These are phyloP conservation scores for Metarhizium rileyi DNA, from an alignment of 2,329 filamentous ascomycete genomes.

Conservation along the genomic window DNA sequence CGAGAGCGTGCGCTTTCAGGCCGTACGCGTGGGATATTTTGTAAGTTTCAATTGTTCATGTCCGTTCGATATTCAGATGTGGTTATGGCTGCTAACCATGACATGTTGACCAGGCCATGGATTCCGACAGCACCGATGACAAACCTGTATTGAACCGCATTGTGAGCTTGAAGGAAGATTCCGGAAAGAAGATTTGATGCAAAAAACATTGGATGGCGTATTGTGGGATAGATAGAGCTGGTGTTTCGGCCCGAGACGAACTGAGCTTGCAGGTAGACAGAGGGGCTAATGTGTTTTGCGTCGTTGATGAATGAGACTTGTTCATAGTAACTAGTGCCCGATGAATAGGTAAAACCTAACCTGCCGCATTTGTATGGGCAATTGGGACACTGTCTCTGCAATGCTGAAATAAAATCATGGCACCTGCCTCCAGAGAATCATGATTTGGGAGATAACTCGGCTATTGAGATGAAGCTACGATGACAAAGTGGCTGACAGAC, in stretches of 20 bases:
- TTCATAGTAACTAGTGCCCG: too few species aligned
- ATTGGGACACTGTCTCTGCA: too few species aligned
- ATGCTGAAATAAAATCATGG: background rate
- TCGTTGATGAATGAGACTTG: too few species aligned
- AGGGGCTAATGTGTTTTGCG: too few species aligned
- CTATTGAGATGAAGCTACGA: constrained; percentile 18
- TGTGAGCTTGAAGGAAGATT: constrained; percentile 81
- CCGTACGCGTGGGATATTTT: constrained; percentile 80
- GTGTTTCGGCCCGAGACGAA: too few species aligned
- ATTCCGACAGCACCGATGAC: constrained; percentile 69
- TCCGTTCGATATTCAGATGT: background rate
- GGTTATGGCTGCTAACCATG: constrained; percentile 4
- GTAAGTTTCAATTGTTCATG: constrained; percentile 26
- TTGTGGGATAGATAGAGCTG: too few species aligned
- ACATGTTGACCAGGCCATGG: constrained; percentile 45
- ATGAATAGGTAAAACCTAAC: too few species aligned
- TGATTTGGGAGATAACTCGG: background rate
- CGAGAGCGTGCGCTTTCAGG: constrained; percentile 83
- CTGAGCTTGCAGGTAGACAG: too few species aligned
- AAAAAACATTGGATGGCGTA: too few species aligned
- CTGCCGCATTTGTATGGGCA: too few species aligned
- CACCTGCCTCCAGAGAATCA: background rate
- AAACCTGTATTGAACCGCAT: constrained; percentile 84
- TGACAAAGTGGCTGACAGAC: constrained; percentile 18
- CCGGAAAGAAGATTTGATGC: constrained; percentile 43